These are phyloP conservation scores for Akanthomyces lecanii DNA, from an alignment of 2,329 filamentous ascomycete species.

Conservation along the genomic window DNA sequence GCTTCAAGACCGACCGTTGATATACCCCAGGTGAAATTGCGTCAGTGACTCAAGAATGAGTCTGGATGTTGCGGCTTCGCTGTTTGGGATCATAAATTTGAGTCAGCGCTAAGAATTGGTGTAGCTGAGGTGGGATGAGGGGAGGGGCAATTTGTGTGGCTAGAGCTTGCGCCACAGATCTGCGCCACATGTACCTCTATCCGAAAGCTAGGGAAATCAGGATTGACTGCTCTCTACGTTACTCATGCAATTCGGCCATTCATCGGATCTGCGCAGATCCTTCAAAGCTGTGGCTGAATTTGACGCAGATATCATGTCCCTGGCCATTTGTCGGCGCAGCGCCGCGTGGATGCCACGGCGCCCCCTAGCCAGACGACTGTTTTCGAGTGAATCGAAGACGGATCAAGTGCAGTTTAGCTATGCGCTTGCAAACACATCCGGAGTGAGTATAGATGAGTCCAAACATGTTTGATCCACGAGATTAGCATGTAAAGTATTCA, in stretches of 20 bases:
- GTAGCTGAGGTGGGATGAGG: conserved; percentile 17
- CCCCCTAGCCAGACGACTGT: neutral
- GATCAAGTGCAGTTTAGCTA: conserved; percentile 17
- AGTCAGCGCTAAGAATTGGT: conserved; percentile 15
- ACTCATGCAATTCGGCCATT: neutral
- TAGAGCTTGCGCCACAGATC: conserved; percentile 16
- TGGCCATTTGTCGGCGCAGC: neutral
- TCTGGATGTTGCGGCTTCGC: conserved; percentile 10
- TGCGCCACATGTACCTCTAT: conserved; percentile 10
- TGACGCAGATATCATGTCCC: neutral
- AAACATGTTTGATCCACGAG: conserved; percentile 14
- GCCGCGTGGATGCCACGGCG: conserved; percentile 1
- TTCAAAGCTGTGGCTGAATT: neutral
- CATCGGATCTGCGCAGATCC: neutral
- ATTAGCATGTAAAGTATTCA: conserved; percentile 1
- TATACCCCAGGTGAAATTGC: neutral
- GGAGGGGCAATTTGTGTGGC: conserved; percentile 18
- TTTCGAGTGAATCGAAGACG: conserved; percentile 4
- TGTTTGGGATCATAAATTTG: conserved; percentile 12
- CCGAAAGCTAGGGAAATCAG: neutral
- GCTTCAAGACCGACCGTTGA: conserved; percentile 26
- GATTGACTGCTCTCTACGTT: neutral
- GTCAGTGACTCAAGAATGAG: conserved; percentile 14
- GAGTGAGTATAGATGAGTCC: neutral
- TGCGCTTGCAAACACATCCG: conserved; percentile 12